These are phyloP conservation scores for Tuber indicum DNA, from an alignment of 495 filamentous ascomycete genomes.

Conservation along the genomic window DNA sequence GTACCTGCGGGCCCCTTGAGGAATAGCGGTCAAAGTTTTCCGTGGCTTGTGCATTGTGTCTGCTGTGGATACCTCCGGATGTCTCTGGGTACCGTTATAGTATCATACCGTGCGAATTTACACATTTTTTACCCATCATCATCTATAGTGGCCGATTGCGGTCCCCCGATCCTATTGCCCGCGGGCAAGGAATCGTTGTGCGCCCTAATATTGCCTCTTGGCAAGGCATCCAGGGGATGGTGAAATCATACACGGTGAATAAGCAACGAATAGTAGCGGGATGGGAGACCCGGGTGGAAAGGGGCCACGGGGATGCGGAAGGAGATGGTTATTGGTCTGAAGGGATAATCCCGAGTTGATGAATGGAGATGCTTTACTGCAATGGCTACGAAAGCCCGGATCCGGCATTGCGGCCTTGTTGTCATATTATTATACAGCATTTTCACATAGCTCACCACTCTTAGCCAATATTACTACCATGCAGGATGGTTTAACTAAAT, in stretches of 20 bases:
- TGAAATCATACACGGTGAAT: background rate
- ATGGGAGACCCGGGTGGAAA: too few relatives aligned
- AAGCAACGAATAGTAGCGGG: background rate
- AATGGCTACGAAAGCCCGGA: background rate
- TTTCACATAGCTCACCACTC: background rate
- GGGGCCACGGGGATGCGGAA: too few relatives aligned
- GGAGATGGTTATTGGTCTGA: too few relatives aligned
- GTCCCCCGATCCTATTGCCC: background rate
- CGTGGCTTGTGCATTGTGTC: background rate
- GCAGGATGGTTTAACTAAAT: too few relatives aligned
- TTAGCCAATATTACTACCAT: background rate
- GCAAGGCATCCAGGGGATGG: background rate
- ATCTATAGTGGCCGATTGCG: too few relatives aligned
- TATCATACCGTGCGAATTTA: background rate
- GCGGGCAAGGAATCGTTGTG: too few relatives aligned
- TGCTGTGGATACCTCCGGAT: background rate
- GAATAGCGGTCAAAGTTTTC: background rate
- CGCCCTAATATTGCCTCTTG: too few relatives aligned
- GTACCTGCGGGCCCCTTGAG: background rate
- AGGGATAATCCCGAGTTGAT: background rate
- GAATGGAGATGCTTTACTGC: background rate
- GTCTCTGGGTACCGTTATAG: background rate
- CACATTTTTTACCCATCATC: too few relatives aligned
- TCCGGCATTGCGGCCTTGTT: background rate
- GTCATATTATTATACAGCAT: background rate